Conservation (phyloP, 1,284 basidiomycete genomes). For the Apiotrichum porosum region DNA sequence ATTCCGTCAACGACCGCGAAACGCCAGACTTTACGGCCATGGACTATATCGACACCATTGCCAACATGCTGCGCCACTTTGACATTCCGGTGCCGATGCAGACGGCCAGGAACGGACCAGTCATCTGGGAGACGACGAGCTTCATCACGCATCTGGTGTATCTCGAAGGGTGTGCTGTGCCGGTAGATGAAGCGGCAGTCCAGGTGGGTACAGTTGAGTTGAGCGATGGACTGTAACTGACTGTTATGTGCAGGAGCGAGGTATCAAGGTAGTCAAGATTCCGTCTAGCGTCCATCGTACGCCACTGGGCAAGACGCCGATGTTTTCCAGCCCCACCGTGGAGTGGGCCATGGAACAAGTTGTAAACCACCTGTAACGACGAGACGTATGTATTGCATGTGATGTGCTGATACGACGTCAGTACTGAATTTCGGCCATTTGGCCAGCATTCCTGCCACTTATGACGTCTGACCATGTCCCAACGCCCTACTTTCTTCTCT, state of each 20-base stretch:
- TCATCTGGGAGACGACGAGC: conserved; percentile 27
- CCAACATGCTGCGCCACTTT: conserved; percentile 61
- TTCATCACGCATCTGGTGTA: conserved; percentile 76
- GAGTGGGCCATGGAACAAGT: conserved; percentile 41
- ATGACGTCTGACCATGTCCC: too few relatives aligned
- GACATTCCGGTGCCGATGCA: conserved; percentile 52
- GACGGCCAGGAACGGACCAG: conserved; percentile 63
- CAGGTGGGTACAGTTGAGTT: conserved; percentile 53
- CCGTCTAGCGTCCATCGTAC: conserved; percentile 22
- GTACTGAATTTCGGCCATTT: too few relatives aligned
- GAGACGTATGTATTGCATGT: too few relatives aligned
- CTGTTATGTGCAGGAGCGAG: conserved; percentile 22
- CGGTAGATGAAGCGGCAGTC: conserved; percentile 59
- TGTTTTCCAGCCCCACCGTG: conserved; percentile 38
- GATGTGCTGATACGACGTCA: too few relatives aligned
- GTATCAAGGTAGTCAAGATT: conserved; percentile 34
- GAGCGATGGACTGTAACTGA: conserved; percentile 59
- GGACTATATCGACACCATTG: conserved; percentile 80
- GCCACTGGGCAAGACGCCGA: conserved; percentile 17
- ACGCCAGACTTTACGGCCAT: conserved; percentile 76
- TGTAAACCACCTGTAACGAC: conserved; percentile 4
- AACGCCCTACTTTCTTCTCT: too few relatives aligned
- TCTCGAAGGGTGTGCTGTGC: conserved; percentile 60
- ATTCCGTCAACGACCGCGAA: conserved; percentile 83
- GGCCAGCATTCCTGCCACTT: too few relatives aligned